Base-by-base conservation (phyloP, 108 stramenopile genomes). In the Nannochloropsis granulata region DNA sequence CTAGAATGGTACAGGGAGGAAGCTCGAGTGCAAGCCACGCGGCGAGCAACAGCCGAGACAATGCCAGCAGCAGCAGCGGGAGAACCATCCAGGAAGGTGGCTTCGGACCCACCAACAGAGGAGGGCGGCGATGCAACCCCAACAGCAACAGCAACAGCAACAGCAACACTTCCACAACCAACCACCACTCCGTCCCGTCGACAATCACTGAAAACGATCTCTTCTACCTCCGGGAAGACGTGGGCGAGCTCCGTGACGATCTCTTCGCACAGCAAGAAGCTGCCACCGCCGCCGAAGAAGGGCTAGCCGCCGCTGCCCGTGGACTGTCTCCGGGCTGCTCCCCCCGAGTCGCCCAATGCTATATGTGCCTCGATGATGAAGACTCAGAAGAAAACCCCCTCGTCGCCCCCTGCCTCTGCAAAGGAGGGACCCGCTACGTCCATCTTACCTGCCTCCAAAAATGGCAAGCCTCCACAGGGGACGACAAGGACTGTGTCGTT, bases 401-500 rank as follows among this genome's bases (percentile, higher is more conserved):
- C 12, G 86, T 89, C n/a, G 90, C 90, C 13, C 90, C 90, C 13
- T 90, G 90, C 46, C 83, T 90, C 26, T 90, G 90, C 45, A 90
- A 90, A 43, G 89, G 90, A n/a, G 90, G 90, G 78, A 90, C 90
- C 23, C 87, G 89, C 16, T 90, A 88, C 71, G 86, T 90, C 45
- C 90, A 90, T 80, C 89, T 90, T 12, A 82, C 88, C 82, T 90
- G 90, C 81, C 88, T 90, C 25, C 90, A 90, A 56, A 90, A 90
- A 44, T 90, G 90, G 90, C 87, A 90, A 82, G 85, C 87, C 23
- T 83, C 87, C 13, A 78, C 87, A 43, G 83, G 79, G 43, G 87
- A 84, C 79, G 82, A 88, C 46, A 84, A 88, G 90, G 94, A 96
- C 83, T 97, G 96, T 91, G 94, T 96, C 89, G 92, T 96, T 23